These are phyloP conservation scores for Dendrocalamus latiflorus DNA, from an alignment of 202 grass and related monocot genomes.

Conservation along the genomic window DNA sequence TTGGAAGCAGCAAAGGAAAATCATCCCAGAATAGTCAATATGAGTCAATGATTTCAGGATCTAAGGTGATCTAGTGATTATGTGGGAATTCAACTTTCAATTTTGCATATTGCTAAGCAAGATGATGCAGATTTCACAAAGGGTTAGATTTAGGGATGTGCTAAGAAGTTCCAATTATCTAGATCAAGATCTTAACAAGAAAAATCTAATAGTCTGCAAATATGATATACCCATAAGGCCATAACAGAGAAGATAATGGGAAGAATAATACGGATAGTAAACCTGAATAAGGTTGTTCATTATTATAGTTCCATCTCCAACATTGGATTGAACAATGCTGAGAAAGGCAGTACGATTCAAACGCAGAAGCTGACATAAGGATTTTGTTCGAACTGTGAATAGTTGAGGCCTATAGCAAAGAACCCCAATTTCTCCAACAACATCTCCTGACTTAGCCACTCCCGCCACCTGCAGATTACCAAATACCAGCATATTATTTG, in stretches of 20 bases:
- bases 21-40: neutral
- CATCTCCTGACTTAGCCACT: conserved; percentile 61
- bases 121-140: neutral
- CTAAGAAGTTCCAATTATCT: neutral
- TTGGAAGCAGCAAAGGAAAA: neutral
- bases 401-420: conserved; percentile 94
- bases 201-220: neutral
- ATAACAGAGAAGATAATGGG: neutral
- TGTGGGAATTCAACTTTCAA: neutral
- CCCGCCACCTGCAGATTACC: conserved; percentile 39
- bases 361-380: conserved; percentile 82
- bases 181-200: neutral
- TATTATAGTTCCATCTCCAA: conserved; percentile 87
- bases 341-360: conserved; percentile 81
- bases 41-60: neutral
- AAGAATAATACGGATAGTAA: conserved; percentile 7
- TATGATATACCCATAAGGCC: neutral
- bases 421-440: conserved; percentile 93
- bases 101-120: neutral
- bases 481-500: conserved; percentile 21
- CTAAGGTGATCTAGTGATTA: neutral
- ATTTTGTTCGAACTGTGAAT: conserved; percentile 86
- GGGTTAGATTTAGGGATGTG: neutral
- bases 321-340: conserved; percentile 84
- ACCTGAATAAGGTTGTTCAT: conserved; percentile 96